Evolutionary conservation across 345 rosid genomes (phyloP), one percentile per base, ranked within the genome.

Genomic region (Reutealis trisperma): DNA sequence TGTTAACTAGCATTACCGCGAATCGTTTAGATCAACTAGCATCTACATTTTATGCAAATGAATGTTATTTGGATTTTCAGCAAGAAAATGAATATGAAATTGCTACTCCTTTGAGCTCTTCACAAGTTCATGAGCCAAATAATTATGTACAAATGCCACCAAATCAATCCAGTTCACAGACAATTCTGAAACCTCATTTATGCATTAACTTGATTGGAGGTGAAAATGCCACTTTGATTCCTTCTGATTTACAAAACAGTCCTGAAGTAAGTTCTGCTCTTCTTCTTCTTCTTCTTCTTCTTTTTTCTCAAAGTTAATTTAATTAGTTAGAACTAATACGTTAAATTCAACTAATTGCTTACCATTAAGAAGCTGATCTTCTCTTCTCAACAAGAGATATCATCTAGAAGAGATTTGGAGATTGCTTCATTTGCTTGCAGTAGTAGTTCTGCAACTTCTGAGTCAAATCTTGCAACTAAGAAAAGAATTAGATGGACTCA

Each of bases 401-500:
- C 72, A 25, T 49, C 13, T 25, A 1, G 22, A 24, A 49, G 72
- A 69, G 41, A 47, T 69, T 15, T 69, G 37, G 72, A 30, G 59
- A 57, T 7, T 49, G 41, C 59, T 51, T 69, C 42, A 27, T 69
- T 32, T 69, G 9, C 59, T 49, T 51, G 10, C 7, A 27, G 59
- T 55, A 52, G 47, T 22, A 19, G 73, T 11, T 52, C 45, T 24
- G 72, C 34, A 68, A 22, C 57, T 68, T 45, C 57, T n/a, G n/a
- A 37, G 14, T 21, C 57, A 45, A 25, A 16, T 12, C 18, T n/a
- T 16, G n/a, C 27, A 22, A 42, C 65, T 65, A 71, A 63, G 6
- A 78, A 58, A 47, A 55, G 70, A 25, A 67, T 79, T 14, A 32
- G 41, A 68, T 67, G 82, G 82, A 59, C 62, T 30, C 21, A 60